These are phyloP conservation scores for Fomitopsis pulvina DNA, from an alignment of 768 basidiomycete genomes.

Conservation along the genomic window DNA sequence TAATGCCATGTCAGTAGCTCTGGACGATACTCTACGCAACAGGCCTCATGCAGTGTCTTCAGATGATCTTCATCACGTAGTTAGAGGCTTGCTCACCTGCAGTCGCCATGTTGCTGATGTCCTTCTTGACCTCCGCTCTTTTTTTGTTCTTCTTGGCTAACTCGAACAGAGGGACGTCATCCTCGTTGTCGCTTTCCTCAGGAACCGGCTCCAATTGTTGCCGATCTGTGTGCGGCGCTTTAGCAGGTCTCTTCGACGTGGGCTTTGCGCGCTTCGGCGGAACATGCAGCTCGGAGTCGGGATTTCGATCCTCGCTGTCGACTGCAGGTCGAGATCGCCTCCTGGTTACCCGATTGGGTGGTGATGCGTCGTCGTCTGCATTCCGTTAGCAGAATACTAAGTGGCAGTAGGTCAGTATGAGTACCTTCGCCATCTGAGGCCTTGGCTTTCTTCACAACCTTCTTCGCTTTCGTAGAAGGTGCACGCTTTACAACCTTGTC, in stretches of 20 bases:
- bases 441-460: background rate
- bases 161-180: background rate
- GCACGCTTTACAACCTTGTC: background rate
- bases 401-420: no score
- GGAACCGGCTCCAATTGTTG: background rate
- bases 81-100: no score
- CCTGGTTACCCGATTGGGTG: background rate
- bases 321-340: background rate
- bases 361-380: background rate
- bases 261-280: background rate
- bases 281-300: background rate
- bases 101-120: no score
- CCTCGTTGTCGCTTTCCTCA: background rate
- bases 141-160: background rate
- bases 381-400: no score
- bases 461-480: background rate
- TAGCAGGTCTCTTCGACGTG: background rate
- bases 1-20: no score
- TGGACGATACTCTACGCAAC: no score
- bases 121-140: background rate
- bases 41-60: no score
- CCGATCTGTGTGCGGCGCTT: background rate
- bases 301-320: background rate
- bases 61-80: no score
- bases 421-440: background rate